phyloP scores from a whole-genome alignment of 2,329 filamentous ascomycete species.

The Lojkania enalia region DNA sequence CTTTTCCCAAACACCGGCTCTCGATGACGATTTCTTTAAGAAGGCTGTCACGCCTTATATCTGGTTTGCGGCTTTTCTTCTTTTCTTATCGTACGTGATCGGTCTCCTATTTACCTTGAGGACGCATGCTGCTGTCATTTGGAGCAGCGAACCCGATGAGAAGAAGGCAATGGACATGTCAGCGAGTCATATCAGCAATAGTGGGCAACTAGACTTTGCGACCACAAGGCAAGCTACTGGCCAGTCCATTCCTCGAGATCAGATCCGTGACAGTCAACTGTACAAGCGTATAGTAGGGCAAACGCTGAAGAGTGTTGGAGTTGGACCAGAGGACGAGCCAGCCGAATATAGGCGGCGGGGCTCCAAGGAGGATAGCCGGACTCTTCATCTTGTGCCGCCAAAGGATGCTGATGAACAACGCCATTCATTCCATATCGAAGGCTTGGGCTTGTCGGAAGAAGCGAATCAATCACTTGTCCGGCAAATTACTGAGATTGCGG shows the following conservation, averaged over 20 bases:
- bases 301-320: slow-evolving; percentile 80
- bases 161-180: slow-evolving; percentile 50
- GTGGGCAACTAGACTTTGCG: slow-evolving; percentile 32
- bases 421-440: slow-evolving; percentile 57
- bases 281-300: slow-evolving; percentile 94
- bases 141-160: slow-evolving; percentile 74
- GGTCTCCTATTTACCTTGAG: slow-evolving; percentile 93
- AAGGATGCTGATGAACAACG: slow-evolving; percentile 44
- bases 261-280: slow-evolving; percentile 83
- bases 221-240: slow-evolving; percentile 36
- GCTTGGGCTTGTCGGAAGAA: slow-evolving; percentile 67
- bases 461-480: slow-evolving; percentile 81
- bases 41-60: slow-evolving; percentile 92
- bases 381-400: slow-evolving; percentile 42
- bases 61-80: slow-evolving; percentile 79
- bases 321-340: slow-evolving; percentile 60
- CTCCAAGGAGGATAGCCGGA: slow-evolving; percentile 31
- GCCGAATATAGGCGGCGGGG: slow-evolving; percentile 37
- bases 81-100: slow-evolving; percentile 92
- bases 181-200: slow-evolving; percentile 38
- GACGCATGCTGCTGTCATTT: slow-evolving; percentile 95
- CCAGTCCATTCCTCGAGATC: slow-evolving; percentile 44
- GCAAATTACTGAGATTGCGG: slow-evolving; percentile 90
- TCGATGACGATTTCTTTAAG: slow-evolving; percentile 85
- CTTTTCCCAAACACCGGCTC: slow-evolving; percentile 82